phyloP scores from a whole-genome alignment of 441 rosid species.

The Eutrema salsugineum region DNA sequence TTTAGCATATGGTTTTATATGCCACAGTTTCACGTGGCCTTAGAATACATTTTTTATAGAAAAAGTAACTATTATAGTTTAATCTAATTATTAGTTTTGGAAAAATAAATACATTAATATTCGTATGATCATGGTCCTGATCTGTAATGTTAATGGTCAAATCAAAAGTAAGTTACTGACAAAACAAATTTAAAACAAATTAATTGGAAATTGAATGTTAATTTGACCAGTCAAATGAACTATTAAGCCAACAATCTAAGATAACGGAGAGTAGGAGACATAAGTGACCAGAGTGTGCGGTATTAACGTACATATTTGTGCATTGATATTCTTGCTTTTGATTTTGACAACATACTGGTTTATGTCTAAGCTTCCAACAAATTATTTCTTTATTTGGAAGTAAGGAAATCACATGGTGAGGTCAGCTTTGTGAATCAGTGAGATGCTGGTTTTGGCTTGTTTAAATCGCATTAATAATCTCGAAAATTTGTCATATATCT shows the following conservation, averaged over 20 bases:
- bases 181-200: background rate
- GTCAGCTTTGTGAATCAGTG: constrained; percentile 12
- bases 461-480: background rate
- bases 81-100: background rate
- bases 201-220: constrained; percentile 11
- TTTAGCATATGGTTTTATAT: background rate
- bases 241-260: background rate
- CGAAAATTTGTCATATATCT: background rate
- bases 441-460: constrained; percentile 9
- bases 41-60: background rate
- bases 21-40: background rate
- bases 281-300: constrained; percentile 9
- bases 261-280: background rate
- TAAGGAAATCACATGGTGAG: constrained; percentile 17
- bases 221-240: constrained; percentile 50
- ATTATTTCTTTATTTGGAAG: constrained; percentile 4
- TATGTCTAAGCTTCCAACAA: background rate
- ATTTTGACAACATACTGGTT: background rate
- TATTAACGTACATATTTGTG: constrained; percentile 15
- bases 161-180: constrained; percentile 8
- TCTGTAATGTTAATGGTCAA: constrained; percentile 17
- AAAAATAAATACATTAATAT: background rate
- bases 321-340: background rate
- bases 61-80: background rate
- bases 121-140: background rate